Percentiles rank a stretch among this genome's conserved stretches.
phyloP scores from a whole-genome alignment of 2,329 filamentous ascomycete genomes.

The Penicillium sclerotiorum region DNA sequence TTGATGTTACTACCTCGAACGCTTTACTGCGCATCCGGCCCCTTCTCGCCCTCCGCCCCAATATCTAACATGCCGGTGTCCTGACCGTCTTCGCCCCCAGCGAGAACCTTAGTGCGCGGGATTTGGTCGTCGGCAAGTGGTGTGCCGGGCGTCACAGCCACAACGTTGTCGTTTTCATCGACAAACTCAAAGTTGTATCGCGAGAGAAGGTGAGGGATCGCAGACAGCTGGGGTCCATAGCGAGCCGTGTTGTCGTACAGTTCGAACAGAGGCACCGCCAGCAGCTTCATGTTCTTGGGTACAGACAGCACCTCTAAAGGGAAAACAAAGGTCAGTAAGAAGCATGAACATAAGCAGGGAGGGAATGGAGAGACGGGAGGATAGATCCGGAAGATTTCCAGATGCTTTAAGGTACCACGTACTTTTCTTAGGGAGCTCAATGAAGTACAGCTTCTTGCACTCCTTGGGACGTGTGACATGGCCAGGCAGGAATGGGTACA shows the following conservation, averaged over 20 bases:
- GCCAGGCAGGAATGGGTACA: slow-evolving; percentile 97
- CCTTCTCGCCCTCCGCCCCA: slow-evolving; percentile 27
- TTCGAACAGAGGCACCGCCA: slow-evolving; percentile 95
- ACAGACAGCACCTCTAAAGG: slow-evolving; percentile 84
- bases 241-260: slow-evolving; percentile 95
- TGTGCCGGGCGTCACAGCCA: slow-evolving; percentile 78
- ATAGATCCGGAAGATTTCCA: neutral
- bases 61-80: slow-evolving; percentile 43
- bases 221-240: slow-evolving; percentile 93
- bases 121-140: slow-evolving; percentile 60
- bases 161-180: slow-evolving; percentile 86
- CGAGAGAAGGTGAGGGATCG: slow-evolving; percentile 91
- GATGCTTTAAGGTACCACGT: slow-evolving; percentile 39
- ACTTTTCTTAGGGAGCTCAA: slow-evolving; percentile 91
- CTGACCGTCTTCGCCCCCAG: slow-evolving; percentile 46
- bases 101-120: slow-evolving; percentile 67
- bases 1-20: neutral
- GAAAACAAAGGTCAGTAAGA: neutral
- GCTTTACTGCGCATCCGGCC: slow-evolving; percentile 22
- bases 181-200: slow-evolving; percentile 98
- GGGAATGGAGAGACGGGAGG: slow-evolving; percentile 1
- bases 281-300: slow-evolving; percentile 99
- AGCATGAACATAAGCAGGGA: neutral
- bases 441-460: slow-evolving; percentile 98
- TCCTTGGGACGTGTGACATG: slow-evolving; percentile 97